phyloP scores from a whole-genome alignment of 176 grass and related monocot genomes.

The Avena eriantha region DNA sequence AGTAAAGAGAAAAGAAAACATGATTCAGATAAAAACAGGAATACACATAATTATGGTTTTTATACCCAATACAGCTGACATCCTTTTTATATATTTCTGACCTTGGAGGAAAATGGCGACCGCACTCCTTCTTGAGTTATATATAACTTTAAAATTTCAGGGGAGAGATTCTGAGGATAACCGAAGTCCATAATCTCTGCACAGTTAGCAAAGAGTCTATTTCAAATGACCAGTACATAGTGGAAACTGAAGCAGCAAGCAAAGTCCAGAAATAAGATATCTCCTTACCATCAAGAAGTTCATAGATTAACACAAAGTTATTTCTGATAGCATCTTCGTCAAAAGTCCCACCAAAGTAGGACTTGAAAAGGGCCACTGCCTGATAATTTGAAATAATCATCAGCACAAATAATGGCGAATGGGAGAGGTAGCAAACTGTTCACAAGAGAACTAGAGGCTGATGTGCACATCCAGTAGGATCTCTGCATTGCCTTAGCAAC shows the following conservation, averaged over 20 bases:
- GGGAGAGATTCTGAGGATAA: conserved; percentile 97
- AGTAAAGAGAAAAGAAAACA: conserved; percentile 45
- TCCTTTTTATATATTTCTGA: conserved; percentile 48
- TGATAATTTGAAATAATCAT: conserved; percentile 56
- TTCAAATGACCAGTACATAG: conserved; percentile 28
- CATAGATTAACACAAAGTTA: conserved; percentile 99
- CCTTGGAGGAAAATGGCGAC: conserved; percentile 99
- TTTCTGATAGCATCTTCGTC: conserved; percentile 99
- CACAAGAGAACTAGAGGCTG: background rate
- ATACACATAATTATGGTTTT: background rate
- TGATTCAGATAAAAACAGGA: conserved; percentile 32
- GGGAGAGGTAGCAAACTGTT: background rate
- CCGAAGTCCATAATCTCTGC: conserved; percentile 99
- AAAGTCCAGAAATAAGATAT: conserved; percentile 30
- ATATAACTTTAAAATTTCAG: conserved; percentile 99
- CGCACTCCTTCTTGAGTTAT: conserved; percentile 98
- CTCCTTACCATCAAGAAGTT: conserved; percentile 97
- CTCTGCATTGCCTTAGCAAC: conserved; percentile 7
- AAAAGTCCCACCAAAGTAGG: conserved; percentile 95
- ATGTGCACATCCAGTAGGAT: background rate
- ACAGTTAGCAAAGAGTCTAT: conserved; percentile 38
- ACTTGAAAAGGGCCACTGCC: conserved; percentile 97
- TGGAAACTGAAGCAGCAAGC: conserved; percentile 41
- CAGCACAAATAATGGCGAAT: conserved; percentile 11
- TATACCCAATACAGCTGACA: conserved; percentile 22